These are phyloP conservation scores for Microsporum canis DNA, from an alignment of 2,329 filamentous ascomycete genomes.

Conservation along the genomic window DNA sequence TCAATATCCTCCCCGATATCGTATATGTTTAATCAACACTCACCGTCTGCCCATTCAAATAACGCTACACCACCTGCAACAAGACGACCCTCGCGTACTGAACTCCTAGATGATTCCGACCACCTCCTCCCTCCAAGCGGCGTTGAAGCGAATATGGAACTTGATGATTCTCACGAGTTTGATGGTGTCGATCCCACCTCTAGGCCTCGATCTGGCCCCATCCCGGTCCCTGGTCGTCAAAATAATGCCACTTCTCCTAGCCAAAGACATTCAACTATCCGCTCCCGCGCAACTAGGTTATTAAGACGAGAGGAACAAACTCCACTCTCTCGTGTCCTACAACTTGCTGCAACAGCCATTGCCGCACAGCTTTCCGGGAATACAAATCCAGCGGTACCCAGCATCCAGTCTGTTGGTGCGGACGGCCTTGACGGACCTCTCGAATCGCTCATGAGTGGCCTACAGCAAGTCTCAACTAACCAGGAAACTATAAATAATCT, in stretches of 20 bases:
- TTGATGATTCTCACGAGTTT: constrained; percentile 31
- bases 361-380: constrained; percentile 55
- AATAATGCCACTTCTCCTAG: constrained; percentile 19
- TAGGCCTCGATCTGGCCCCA: constrained; percentile 13
- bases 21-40: constrained; percentile 33
- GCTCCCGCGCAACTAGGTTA: constrained; percentile 42
- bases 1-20: constrained; percentile 35
- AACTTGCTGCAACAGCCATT: constrained; percentile 52
- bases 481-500: constrained; percentile 26
- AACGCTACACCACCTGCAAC: constrained; percentile 20
- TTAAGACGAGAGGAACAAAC: constrained; percentile 50
- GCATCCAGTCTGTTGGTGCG: constrained; percentile 43
- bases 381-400: constrained; percentile 44
- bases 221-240: not conserved
- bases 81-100: constrained; percentile 21
- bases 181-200: constrained; percentile 33
- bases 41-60: constrained; percentile 17
- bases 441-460: constrained; percentile 50
- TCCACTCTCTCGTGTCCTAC: constrained; percentile 50
- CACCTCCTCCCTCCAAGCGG: constrained; percentile 26
- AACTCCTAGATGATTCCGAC: constrained; percentile 24
- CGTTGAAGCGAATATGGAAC: constrained; percentile 33
- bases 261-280: constrained; percentile 18
- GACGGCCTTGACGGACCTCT: constrained; percentile 51
- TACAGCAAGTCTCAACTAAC: constrained; percentile 51